Conservation (phyloP, 2,329 filamentous ascomycete species). For the Penicillium oxalicum region DNA sequence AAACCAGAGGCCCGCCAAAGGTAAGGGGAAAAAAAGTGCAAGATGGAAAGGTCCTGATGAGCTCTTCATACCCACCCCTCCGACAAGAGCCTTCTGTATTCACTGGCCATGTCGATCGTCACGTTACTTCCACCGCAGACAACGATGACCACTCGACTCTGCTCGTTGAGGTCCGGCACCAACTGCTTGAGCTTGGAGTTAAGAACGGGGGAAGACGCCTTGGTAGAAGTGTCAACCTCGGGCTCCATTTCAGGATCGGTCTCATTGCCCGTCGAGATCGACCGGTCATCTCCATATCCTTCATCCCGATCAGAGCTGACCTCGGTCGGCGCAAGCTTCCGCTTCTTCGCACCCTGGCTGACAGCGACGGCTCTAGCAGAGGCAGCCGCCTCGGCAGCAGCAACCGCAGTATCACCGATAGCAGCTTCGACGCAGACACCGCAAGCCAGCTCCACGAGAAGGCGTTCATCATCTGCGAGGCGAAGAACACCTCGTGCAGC, state of each 20-base stretch:
- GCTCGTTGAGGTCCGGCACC: slow-evolving; percentile 57
- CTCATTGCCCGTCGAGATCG: slow-evolving; percentile 25
- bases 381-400: slow-evolving; percentile 6
- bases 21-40: neutral
- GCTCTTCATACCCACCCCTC: slow-evolving; percentile 31
- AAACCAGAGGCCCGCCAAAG: no score
- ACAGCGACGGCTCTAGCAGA: slow-evolving; percentile 7
- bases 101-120: slow-evolving; percentile 54
- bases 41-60: neutral
- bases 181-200: slow-evolving; percentile 51
- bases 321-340: slow-evolving; percentile 20
- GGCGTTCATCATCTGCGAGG: slow-evolving; percentile 73
- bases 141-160: slow-evolving; percentile 72
- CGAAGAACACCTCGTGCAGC: slow-evolving; percentile 70
- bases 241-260: slow-evolving; percentile 19
- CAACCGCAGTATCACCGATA: slow-evolving; percentile 27
- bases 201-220: slow-evolving; percentile 12
- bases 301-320: slow-evolving; percentile 23
- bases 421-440: slow-evolving; percentile 64
- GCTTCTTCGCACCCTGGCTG: slow-evolving; percentile 23
- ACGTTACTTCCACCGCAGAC: slow-evolving; percentile 76
- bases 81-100: slow-evolving; percentile 48
- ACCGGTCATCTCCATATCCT: slow-evolving; percentile 33
- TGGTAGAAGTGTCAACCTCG: slow-evolving; percentile 6
- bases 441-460: slow-evolving; percentile 79